Conservation (phyloP, 306 rosid species). For the Inga leiocalycina region DNA sequence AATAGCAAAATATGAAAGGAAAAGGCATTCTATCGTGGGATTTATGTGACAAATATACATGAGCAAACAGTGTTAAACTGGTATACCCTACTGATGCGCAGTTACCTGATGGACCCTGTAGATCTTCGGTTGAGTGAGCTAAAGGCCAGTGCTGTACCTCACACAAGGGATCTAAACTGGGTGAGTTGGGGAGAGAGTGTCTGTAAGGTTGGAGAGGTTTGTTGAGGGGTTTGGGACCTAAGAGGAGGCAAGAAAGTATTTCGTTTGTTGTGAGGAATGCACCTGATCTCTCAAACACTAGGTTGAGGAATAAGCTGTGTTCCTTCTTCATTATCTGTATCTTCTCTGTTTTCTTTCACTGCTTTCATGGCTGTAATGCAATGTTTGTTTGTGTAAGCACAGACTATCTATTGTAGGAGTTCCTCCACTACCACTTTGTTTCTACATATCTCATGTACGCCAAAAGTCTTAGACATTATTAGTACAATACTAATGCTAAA, state of each 20-base stretch:
- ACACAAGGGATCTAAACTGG: not conserved
- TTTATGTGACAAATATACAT: not conserved
- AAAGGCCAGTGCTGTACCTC: not conserved
- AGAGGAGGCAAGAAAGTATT: not conserved
- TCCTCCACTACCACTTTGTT: not conserved
- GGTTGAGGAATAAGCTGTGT: not conserved
- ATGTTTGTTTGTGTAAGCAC: not conserved
- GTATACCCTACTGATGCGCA: constrained; percentile 14
- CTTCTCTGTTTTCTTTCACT: not conserved
- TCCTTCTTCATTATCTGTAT: not conserved
- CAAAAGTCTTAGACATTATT: constrained; percentile 20
- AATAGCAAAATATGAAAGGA: constrained; percentile 22
- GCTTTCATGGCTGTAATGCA: not conserved
- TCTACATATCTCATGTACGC: constrained; percentile 5
- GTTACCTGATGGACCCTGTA: not conserved
- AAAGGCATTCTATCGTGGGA: not conserved
- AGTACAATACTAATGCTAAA: constrained; percentile 14
- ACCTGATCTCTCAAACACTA: not conserved
- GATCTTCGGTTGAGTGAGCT: not conserved
- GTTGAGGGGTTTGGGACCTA: not conserved
- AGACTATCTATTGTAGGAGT: not conserved
- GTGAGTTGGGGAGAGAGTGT: not conserved
- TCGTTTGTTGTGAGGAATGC: not conserved
- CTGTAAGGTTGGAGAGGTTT: not conserved
- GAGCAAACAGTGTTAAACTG: not conserved